These are phyloP conservation scores for Pythium insidiosum DNA, from an alignment of 352 stramenopile species.

Conservation along the genomic window DNA sequence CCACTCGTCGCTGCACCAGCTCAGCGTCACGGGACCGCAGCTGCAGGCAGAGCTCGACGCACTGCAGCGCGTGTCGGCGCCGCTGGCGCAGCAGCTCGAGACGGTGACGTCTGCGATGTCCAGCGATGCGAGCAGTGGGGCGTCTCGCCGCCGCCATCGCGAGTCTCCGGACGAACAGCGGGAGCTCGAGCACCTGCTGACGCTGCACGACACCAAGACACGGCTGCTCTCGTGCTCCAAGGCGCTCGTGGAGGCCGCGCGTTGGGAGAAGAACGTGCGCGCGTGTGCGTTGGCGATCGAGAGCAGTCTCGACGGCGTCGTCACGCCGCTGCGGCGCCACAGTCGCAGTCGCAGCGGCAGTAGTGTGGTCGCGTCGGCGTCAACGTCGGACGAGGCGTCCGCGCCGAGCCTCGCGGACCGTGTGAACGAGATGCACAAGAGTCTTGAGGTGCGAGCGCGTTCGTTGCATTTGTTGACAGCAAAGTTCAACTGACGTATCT, in stretches of 20 bases:
- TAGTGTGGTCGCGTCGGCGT: no score
- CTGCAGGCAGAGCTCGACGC: slow-evolving; percentile 46
- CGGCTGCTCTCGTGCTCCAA: slow-evolving; percentile 54
- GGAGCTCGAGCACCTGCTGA: slow-evolving; percentile 48
- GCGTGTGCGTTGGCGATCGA: slow-evolving; percentile 37
- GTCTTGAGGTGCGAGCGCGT: slow-evolving; percentile 26
- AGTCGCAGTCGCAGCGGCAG: no score
- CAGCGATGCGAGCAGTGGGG: not conserved
- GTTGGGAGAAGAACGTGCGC: slow-evolving; percentile 60
- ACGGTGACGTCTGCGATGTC: slow-evolving; percentile 4
- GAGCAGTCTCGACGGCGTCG: slow-evolving; percentile 8
- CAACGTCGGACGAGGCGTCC: no score
- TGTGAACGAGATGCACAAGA: slow-evolving; percentile 53
- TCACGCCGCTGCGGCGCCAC: not conserved
- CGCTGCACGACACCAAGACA: slow-evolving; percentile 61
- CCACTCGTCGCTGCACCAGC: slow-evolving; percentile 50
- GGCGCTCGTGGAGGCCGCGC: slow-evolving; percentile 56
- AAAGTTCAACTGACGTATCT: not conserved
- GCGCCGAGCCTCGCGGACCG: slow-evolving; percentile 27
- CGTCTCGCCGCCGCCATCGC: no score
- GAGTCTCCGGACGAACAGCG: slow-evolving; percentile 17
- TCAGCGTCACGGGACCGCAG: slow-evolving; percentile 33
- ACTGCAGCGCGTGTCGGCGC: slow-evolving; percentile 31
- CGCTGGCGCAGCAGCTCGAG: slow-evolving; percentile 36
- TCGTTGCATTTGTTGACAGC: not conserved